phyloP scores from a whole-genome alignment of 805 yeast genomes.

The Lachancea dasiensis region DNA sequence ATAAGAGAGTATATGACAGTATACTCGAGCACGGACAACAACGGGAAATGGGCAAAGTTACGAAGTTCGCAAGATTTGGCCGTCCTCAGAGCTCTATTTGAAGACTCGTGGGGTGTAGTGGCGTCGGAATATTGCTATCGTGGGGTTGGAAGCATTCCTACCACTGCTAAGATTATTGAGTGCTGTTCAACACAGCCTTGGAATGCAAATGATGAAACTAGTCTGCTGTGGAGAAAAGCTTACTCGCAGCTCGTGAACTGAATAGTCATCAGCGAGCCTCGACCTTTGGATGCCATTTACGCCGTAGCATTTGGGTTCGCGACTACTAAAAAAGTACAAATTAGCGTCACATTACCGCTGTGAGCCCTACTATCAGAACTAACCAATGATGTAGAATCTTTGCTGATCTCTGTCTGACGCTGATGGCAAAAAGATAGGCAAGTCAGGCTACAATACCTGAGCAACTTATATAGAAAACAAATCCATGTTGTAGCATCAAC shows the following conservation, averaged over 20 bases:
- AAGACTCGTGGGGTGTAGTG: slow-evolving; percentile 28
- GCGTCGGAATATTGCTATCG: slow-evolving; percentile 9
- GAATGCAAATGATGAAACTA: slow-evolving; percentile 2
- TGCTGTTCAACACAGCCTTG: slow-evolving; percentile 5
- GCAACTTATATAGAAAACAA: no score
- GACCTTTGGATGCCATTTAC: no score
- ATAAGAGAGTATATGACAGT: slow-evolving; percentile 30
- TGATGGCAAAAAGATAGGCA: no score
- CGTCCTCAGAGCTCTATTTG: slow-evolving; percentile 25
- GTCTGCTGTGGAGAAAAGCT: slow-evolving; percentile 4
- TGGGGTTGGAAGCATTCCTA: slow-evolving; percentile 3
- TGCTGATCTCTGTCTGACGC: no score
- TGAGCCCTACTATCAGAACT: no score
- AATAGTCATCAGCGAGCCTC: no score
- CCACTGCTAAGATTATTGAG: slow-evolving; percentile 4
- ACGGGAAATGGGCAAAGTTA: slow-evolving; percentile 14
- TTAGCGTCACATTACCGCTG: no score
- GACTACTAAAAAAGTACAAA: no score
- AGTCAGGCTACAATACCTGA: no score
- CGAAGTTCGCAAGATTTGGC: slow-evolving; percentile 16
- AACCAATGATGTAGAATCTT: no score
- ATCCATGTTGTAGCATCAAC: no score
- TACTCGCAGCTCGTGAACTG: slow-evolving; percentile 1
- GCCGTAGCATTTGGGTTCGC: no score
- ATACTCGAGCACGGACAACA: slow-evolving; percentile 20